Evolutionary conservation across 208 protist genomes (phyloP).

Genomic region (Trypanosoma conorhini): DNA sequence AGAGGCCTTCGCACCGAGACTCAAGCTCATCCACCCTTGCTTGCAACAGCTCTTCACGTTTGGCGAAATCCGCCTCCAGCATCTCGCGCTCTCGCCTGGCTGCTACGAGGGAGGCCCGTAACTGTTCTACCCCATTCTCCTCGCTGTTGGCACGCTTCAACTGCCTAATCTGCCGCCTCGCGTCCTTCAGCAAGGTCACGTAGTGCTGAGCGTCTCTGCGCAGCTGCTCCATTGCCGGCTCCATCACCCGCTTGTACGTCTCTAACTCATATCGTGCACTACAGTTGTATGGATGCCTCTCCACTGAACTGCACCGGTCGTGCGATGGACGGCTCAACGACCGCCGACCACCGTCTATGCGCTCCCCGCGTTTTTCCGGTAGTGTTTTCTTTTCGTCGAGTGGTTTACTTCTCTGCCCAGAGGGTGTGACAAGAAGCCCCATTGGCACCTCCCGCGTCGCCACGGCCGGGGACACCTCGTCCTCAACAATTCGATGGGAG

Average conservation of each 20-base stretch:
- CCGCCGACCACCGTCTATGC: neutral
- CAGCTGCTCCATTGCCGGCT: constrained; percentile 47
- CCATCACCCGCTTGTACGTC: constrained; percentile 58
- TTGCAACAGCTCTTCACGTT: constrained; percentile 11
- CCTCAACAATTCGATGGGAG: neutral
- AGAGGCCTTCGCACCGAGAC: constrained; percentile 3
- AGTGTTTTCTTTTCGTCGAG: neutral
- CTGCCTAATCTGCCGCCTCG: constrained; percentile 25
- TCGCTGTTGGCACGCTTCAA: constrained; percentile 23
- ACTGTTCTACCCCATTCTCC: constrained; percentile 11
- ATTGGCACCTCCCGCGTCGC: neutral
- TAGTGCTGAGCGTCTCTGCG: constrained; percentile 42
- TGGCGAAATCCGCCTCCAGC: neutral
- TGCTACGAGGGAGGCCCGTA: neutral
- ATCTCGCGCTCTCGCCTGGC: neutral
- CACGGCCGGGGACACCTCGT: neutral
- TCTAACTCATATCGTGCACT: constrained; percentile 46
- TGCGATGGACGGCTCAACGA: neutral
- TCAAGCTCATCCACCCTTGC: constrained; percentile 8
- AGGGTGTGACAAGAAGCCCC: constrained; percentile 20
- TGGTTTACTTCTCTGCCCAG: neutral
- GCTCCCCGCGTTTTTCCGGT: neutral
- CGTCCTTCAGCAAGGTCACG: constrained; percentile 29
- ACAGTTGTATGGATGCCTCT: constrained; percentile 29
- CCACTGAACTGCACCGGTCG: constrained; percentile 18